phyloP scores from a whole-genome alignment of 2,329 filamentous ascomycete species.

The Aureobasidium sp. region DNA sequence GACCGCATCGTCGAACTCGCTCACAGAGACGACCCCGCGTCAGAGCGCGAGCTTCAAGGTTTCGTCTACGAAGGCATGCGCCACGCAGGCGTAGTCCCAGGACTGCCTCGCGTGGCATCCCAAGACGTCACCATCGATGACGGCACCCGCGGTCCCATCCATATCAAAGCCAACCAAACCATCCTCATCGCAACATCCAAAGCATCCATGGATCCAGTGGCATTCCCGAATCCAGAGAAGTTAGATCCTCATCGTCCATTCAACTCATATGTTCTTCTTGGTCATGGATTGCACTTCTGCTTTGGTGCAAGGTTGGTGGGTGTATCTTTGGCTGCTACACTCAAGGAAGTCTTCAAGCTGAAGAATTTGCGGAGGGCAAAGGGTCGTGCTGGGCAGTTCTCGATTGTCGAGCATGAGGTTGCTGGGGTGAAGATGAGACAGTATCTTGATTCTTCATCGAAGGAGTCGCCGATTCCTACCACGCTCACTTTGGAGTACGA shows the following conservation, averaged over 20 bases:
- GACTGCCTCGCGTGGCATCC: slow-evolving; percentile 41
- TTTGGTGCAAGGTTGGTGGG: slow-evolving; percentile 33
- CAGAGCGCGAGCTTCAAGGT: slow-evolving; percentile 41
- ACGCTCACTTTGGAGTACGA: slow-evolving; percentile 36
- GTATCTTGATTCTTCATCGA: slow-evolving; percentile 41
- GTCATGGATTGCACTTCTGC: slow-evolving; percentile 33
- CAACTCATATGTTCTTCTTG: slow-evolving; percentile 30
- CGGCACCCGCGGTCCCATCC: slow-evolving; percentile 38
- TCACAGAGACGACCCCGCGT: slow-evolving; percentile 32
- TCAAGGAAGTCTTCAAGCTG: slow-evolving; percentile 38
- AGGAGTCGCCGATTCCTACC: slow-evolving; percentile 38
- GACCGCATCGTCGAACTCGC: slow-evolving; percentile 42
- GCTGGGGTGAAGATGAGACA: slow-evolving; percentile 39
- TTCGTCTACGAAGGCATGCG: slow-evolving; percentile 49
- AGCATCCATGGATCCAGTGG: slow-evolving; percentile 31
- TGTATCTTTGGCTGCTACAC: slow-evolving; percentile 30
- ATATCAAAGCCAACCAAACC: slow-evolving; percentile 36
- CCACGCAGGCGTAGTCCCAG: slow-evolving; percentile 43
- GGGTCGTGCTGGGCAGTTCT: slow-evolving; percentile 33
- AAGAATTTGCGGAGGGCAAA: slow-evolving; percentile 33
- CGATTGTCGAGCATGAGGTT: slow-evolving; percentile 35
- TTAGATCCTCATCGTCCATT: slow-evolving; percentile 35
- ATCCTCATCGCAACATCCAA: slow-evolving; percentile 38
- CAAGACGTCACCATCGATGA: slow-evolving; percentile 35
- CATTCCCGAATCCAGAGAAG: slow-evolving; percentile 34